Conservation (phyloP, 176 grass and related monocot species). For the Carex scoparia region DNA sequence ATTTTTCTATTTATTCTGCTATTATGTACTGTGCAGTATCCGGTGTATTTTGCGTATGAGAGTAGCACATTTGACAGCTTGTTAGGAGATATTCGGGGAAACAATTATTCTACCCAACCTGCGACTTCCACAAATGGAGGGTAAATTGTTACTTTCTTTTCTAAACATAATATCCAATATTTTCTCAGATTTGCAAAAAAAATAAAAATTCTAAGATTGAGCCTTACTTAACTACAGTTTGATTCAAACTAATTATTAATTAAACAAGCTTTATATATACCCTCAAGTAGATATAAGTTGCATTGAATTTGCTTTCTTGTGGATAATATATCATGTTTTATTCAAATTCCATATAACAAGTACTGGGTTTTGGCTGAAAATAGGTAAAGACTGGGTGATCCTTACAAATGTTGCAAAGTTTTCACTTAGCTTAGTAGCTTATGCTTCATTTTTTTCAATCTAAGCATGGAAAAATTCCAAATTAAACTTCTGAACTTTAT, state of each 20-base stretch:
- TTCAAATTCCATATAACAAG: too few species aligned
- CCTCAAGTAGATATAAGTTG: not conserved
- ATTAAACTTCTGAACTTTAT: not conserved
- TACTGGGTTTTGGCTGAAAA: too few species aligned
- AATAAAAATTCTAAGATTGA: not conserved
- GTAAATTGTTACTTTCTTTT: constrained; percentile 30
- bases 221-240: not conserved
- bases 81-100: constrained; percentile 69
- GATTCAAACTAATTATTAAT: not conserved
- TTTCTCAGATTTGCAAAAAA: not conserved
- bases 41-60: constrained; percentile 81
- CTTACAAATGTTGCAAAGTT: not conserved
- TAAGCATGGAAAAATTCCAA: not conserved
- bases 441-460: not conserved
- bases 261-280: not conserved
- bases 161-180: not conserved
- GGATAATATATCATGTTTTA: not conserved
- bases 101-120: constrained; percentile 61
- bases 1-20: constrained; percentile 7
- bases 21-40: constrained; percentile 61
- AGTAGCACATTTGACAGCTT: constrained; percentile 56
- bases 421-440: not conserved
- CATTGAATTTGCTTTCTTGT: not conserved
- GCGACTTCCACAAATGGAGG: constrained; percentile 80
- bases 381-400: not conserved